Evolutionary conservation across 768 basidiomycete species (phyloP).

Genomic region (Rhodosporidiobolus odoratus): DNA sequence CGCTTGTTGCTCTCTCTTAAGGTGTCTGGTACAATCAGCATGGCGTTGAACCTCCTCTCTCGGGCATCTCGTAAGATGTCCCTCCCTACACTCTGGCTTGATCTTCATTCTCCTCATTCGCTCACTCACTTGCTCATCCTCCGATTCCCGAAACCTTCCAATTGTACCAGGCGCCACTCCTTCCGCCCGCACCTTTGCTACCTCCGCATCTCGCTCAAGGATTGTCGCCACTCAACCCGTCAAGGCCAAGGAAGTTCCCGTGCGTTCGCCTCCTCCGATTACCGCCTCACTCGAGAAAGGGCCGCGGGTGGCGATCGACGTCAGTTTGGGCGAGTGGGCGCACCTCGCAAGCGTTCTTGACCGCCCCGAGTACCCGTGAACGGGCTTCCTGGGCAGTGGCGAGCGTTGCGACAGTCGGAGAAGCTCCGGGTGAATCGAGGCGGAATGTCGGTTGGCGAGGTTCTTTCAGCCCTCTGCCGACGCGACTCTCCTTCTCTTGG

Average conservation of each 20-base stretch:
- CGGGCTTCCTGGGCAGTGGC: no score
- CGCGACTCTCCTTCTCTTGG: no score
- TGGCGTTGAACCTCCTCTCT: background rate
- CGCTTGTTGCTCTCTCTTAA: background rate
- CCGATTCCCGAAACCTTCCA: no score
- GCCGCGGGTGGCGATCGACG: background rate
- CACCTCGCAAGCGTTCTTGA: no score
- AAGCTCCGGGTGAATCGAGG: no score
- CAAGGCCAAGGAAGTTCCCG: constrained; percentile 37
- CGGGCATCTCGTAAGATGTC: background rate
- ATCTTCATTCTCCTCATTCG: background rate
- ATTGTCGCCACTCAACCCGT: constrained; percentile 34
- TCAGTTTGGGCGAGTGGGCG: no score
- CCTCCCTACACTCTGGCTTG: background rate
- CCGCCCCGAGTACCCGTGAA: no score
- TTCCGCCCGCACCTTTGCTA: constrained; percentile 20
- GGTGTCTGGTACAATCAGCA: background rate
- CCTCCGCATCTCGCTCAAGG: constrained; percentile 15
- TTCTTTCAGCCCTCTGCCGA: no score
- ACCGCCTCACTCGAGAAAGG: no score
- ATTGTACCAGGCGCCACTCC: constrained; percentile 14
- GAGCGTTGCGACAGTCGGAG: no score
- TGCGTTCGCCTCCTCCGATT: background rate
- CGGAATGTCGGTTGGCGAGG: no score
- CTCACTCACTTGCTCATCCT: background rate